Evolutionary conservation across 306 rosid species (phyloP), one percentile per base, ranked within the genome.

Genomic region (Abrus pulchellus): DNA sequence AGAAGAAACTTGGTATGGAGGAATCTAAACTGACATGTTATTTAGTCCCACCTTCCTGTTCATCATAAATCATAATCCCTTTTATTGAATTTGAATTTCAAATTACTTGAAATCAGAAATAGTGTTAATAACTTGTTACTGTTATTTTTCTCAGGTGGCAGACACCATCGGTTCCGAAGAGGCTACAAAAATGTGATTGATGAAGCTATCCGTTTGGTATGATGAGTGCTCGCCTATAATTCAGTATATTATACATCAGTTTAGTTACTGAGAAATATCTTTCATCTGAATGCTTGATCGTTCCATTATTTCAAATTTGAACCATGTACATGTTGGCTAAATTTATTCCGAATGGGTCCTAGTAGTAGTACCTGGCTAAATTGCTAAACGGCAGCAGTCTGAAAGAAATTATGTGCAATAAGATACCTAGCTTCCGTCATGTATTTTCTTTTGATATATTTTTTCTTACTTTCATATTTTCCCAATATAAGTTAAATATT

Each of bases 101-200:
- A 20, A 53, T 56, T 74, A 28, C 54, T 61, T 56, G 55, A 44
- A 30, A 34, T 12, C 6, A 47, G 10, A 55, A 55, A 13, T 8
- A 40, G 6, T 40, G 13, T 62, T 66, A 28, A 47, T 79, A 68
- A 80, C 74, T 30, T 76, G 80, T 41, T 49, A 73, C 29, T 82
- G 64, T 53, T 10, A 49, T 85, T 73, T 86, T 81, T 82, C 49
- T 49, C 80, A 95, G 99, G 96, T 75, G 99, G 97, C 41, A 95
- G 86, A 83, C 99, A 95, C 82, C 99, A 89, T 76, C 94, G 98
- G 76, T 95, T 95, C 90, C 93, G 90, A 83, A 93, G 98, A 85
- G 98, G 99, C 87, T 93, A 95, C 91, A 95, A 90, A 87, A 95
- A 95, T 80, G 99, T 95, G 84, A 95, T 91, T 64, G 99, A 95